Conservation (phyloP, 768 basidiomycete genomes). For the Tubosaeta brunneosetosa region DNA sequence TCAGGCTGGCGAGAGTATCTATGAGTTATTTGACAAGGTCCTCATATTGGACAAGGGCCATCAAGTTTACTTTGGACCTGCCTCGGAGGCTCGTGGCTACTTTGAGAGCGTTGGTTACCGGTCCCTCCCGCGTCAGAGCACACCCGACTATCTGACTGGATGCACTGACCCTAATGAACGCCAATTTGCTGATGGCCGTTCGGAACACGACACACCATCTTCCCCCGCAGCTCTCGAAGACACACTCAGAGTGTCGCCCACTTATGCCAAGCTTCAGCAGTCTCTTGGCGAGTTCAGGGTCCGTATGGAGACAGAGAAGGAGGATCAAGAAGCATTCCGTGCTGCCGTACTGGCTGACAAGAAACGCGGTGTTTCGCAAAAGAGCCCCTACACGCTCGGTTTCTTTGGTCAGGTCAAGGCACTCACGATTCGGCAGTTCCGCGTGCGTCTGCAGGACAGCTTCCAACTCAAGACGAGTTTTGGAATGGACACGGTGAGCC, state of each 20-base stretch:
- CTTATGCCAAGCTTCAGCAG: conserved; percentile 40
- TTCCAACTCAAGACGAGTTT: conserved; percentile 76
- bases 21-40: conserved; percentile 82
- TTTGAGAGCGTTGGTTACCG: conserved; percentile 74
- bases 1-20: conserved; percentile 78
- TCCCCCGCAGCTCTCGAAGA: conserved; percentile 64
- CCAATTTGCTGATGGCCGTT: conserved; percentile 62
- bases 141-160: conserved; percentile 80
- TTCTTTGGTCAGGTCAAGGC: conserved; percentile 71
- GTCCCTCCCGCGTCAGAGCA: conserved; percentile 75
- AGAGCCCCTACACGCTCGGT: conserved; percentile 80
- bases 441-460: conserved; percentile 65
- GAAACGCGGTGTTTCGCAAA: conserved; percentile 68
- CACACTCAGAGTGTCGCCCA: conserved; percentile 51
- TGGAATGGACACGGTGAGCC: conserved; percentile 51
- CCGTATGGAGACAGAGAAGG: conserved; percentile 53
- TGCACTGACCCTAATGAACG: conserved; percentile 86
- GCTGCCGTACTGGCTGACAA: conserved; percentile 73
- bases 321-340: conserved; percentile 73
- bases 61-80: conserved; percentile 77
- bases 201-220: conserved; percentile 51
- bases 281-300: conserved; percentile 53
- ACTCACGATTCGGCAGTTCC: conserved; percentile 69
- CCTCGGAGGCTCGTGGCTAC: conserved; percentile 68
- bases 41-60: conserved; percentile 76